Base-by-base conservation (phyloP, 116 monocot species). In the Dioscorea cayenensis region DNA sequence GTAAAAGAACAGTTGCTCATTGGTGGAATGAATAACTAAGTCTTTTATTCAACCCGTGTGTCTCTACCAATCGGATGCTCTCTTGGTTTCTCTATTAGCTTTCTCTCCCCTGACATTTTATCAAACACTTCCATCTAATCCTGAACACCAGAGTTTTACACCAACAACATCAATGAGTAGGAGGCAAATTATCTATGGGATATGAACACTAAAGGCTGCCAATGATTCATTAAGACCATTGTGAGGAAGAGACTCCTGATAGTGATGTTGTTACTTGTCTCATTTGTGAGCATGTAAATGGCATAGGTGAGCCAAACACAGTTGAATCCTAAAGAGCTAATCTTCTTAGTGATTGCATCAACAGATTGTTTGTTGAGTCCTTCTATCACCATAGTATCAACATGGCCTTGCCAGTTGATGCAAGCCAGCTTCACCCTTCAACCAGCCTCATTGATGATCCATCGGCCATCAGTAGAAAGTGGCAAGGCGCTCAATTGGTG, bases 291-390 rank as follows among this genome's bases (percentile, higher is more conserved):
- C 51, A 87, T 37, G 72, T 71, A 84, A 59, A 79, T 69, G 0
- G 88, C 73, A 75, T 78, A 88, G 7, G 87, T 87, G 67, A 87
- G 61, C 66, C 87, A 66, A 7, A 87, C 87, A 66, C 87, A 88
- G 72, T 84, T 88, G 72, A 88, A 88, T 1, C 84, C 85, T 60
- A 71, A 58, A 18, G 52, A 71, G 36, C 28, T 37, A 51, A 85
- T 82, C 68, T 70, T 71, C 60, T 75, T 77, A 0, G 85, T 70
- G 37, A 88, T 82, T 58, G 22, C 17, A 51, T 89, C 85, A 22
- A 85, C 27, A 0, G 88, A 82, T 71, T 77, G 85, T 75, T 82
- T 89, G 37, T 71, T 50, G 48, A 89, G 76, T 1, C 88, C 88
- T 61, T 89, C 88, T 0, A 82, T 79, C 12, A 85, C 22, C 71